Evolutionary conservation across 257 asterid species (phyloP), one percentile per base, ranked within the genome.

Genomic region (Plectranthus barbatus): DNA sequence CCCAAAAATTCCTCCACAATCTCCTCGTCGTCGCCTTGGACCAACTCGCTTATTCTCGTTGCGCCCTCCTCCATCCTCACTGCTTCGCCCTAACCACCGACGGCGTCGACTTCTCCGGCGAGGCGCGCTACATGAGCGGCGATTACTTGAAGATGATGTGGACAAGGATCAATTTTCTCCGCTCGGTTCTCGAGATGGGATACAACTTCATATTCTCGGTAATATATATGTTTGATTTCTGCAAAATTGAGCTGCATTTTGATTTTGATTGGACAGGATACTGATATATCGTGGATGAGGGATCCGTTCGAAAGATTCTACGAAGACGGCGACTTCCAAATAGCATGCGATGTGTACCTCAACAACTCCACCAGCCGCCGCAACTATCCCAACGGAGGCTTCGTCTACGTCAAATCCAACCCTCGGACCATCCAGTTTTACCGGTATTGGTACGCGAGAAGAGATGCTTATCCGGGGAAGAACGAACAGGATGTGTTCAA

Each of bases 261-360:
- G 36, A 2, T 4, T 8, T 1, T 41, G 31, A 57, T 11, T 17
- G 14, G n/a, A n/a, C 45, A 84, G 91, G 88, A 84, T 67, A 83
- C 72, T 7, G 87, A 84, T 61, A 47, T 84, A 66, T 45, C 77
- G 77, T 84, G 91, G 91, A 40, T 84, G 13, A 73, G 88, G 44
- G 72, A n/a, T n/a, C n/a, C n/a, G n/a, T n/a, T n/a, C n/a, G n/a
- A 29, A n/a, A 77, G 75, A 42, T 76, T 85, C 33, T 56, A 78
- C 51, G 46, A 69, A 0, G 77, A 78, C 0, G 71, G 66, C 0
- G 89, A 82, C 46, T 73, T 84, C 62, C 81, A 82, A 56, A 75
- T 84, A 0, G 75, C 89, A 1, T 77, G 86, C 44, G 85, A 85
- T 34, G 34, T 49, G 15, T 79, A 67, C 52, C 19, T 10, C 21